Percentiles rank a stretch among this genome's conserved stretches.
phyloP scores from a whole-genome alignment of 148 eudicot genomes.

The Amaranthus hypochondriacus region DNA sequence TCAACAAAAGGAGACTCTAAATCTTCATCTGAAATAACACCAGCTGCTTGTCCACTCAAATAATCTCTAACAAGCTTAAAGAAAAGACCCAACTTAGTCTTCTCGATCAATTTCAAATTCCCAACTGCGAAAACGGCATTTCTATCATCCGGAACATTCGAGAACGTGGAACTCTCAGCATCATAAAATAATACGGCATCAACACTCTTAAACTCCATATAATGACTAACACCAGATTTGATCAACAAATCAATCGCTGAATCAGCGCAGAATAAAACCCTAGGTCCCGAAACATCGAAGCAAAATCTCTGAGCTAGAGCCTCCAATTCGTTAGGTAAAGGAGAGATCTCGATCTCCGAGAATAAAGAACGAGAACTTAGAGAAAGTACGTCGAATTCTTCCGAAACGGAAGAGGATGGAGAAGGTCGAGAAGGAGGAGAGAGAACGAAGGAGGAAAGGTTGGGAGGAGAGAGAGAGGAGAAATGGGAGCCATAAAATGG shows the following conservation, averaged over 20 bases:
- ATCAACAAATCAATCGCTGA: slow-evolving; percentile 47
- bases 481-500: slow-evolving; percentile 74
- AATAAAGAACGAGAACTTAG: slow-evolving; percentile 35
- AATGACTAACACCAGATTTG: slow-evolving; percentile 53
- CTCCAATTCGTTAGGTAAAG: slow-evolving; percentile 20
- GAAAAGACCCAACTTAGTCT: slow-evolving; percentile 52
- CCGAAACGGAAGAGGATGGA: slow-evolving; percentile 12
- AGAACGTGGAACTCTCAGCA: slow-evolving; percentile 27
- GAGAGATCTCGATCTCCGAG: slow-evolving; percentile 37
- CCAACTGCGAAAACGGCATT: slow-evolving; percentile 44
- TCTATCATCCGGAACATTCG: slow-evolving; percentile 62
- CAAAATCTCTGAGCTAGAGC: slow-evolving; percentile 25
- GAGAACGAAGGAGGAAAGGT: slow-evolving; percentile 6
- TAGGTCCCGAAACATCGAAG: slow-evolving; percentile 73
- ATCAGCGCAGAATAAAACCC: slow-evolving; percentile 75
- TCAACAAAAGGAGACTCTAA: slow-evolving; percentile 64
- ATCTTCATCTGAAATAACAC: slow-evolving; percentile 52
- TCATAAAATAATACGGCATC: slow-evolving; percentile 52
- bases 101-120: slow-evolving; percentile 40
- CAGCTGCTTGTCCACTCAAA: slow-evolving; percentile 32
- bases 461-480: slow-evolving; percentile 39
- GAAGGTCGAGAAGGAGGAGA: slow-evolving; percentile 19
- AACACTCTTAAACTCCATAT: slow-evolving; percentile 67
- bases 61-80: slow-evolving; percentile 62
- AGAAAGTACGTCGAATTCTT: slow-evolving; percentile 19